Evolutionary conservation across 768 basidiomycete species (phyloP), one percentile per base, ranked within the genome.

Genomic region (Cystobasidium ongulense): DNA sequence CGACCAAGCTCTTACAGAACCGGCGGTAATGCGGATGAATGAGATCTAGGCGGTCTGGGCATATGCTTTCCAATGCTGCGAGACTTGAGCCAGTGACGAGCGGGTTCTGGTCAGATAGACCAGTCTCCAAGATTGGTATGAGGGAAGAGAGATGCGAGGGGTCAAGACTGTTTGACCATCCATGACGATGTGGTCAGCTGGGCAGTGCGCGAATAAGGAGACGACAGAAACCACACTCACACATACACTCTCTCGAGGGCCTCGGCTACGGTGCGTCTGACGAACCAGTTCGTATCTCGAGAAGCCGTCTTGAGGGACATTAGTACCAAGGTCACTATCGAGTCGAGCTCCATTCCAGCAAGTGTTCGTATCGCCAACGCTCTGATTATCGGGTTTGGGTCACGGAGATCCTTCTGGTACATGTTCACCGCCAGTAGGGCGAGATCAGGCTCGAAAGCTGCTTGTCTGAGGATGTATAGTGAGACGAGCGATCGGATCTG

Each of bases 391-490:
- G 94, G 95, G 75, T 89, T 96, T 36, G 88, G 84, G 78, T 98
- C 96, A 2, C 89, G 87, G 35, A 99, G 84, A 82, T 99, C 96
- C 81, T 91, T 92, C 81, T 99, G 96, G 80, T 98, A 97, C 0
- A 95, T 95, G 82, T 99, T 99, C 84, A 99, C 95, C 1, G 93
- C 94, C 35, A 99, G 85, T 62, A 99, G 82, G 0, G 95, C 90
- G 61, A 98, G 88, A 81, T 98, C 96, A 17, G 96, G 94, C 78
- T 96, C 93, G 38, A 88, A 87, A 50, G 90, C 88, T 63, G 96
- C 92, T 81, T 96, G 94, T 74, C 92, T 89, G 54, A 98, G 84
- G 76, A 99, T 88, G 83, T 95, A 99, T 76, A 98, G 95, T 81
- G 98, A 98, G 43, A 98, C 92, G 65, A 99, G 87, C 82, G 98